These are phyloP conservation scores for Barnettozyma botsteinii DNA, from an alignment of 805 yeast species.

Conservation along the genomic window DNA sequence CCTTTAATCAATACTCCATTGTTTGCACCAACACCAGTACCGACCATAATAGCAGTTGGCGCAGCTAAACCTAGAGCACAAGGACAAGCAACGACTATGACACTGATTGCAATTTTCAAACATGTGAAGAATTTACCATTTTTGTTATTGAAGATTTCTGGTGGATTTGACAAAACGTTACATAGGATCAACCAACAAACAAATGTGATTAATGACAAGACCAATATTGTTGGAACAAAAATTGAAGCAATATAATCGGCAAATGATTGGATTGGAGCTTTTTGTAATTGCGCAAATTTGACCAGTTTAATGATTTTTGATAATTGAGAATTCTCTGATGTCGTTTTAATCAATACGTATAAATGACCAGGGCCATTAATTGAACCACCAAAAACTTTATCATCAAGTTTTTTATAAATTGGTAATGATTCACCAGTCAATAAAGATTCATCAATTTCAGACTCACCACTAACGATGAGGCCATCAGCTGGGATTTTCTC, in stretches of 20 bases:
- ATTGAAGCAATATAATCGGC: constrained; percentile 82
- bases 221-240: constrained; percentile 74
- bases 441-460: constrained; percentile 84
- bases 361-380: constrained; percentile 74
- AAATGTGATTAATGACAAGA: constrained; percentile 61
- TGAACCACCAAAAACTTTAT: constrained; percentile 81
- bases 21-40: constrained; percentile 92
- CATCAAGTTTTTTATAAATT: constrained; percentile 55
- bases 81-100: constrained; percentile 96
- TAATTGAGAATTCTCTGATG: constrained; percentile 82
- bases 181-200: constrained; percentile 49
- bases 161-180: constrained; percentile 33
- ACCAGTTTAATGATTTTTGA: constrained; percentile 84
- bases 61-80: constrained; percentile 97
- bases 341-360: constrained; percentile 57
- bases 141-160: constrained; percentile 41
- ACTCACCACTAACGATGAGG: constrained; percentile 61
- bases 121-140: constrained; percentile 62
- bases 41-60: constrained; percentile 98
- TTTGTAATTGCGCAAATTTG: constrained; percentile 79
- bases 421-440: constrained; percentile 90
- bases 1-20: constrained; percentile 90
- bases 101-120: constrained; percentile 79
- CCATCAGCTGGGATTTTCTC: constrained; percentile 93
- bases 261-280: constrained; percentile 85